Conservation (phyloP, 345 rosid species). For the Linum tenue region DNA sequence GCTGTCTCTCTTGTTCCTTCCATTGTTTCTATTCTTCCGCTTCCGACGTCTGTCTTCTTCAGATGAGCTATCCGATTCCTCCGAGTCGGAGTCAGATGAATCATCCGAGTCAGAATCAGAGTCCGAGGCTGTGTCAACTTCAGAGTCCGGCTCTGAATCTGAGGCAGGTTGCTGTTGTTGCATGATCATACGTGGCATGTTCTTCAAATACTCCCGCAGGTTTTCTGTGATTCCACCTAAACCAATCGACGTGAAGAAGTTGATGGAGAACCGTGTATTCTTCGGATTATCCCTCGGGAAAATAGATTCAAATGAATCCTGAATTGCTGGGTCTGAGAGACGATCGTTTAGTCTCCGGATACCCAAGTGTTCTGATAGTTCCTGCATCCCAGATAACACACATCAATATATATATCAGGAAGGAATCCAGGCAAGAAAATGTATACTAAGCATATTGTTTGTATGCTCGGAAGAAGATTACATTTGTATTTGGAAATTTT, state of each 20-base stretch:
- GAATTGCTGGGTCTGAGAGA: slow-evolving; percentile 61
- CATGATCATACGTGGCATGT: slow-evolving; percentile 92
- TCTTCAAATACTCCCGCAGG: slow-evolving; percentile 79
- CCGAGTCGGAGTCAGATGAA: slow-evolving; percentile 30
- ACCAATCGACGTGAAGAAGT: slow-evolving; percentile 92
- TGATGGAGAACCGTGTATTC: slow-evolving; percentile 80
- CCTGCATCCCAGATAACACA: slow-evolving; percentile 39
- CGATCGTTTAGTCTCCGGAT: slow-evolving; percentile 69
- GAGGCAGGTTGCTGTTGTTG: slow-evolving; percentile 58
- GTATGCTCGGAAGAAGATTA: too few species aligned
- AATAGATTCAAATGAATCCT: slow-evolving; percentile 69
- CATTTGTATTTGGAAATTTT: too few species aligned
- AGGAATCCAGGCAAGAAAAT: neutral
- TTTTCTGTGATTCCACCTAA: slow-evolving; percentile 96
- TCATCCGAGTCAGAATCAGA: slow-evolving; percentile 23
- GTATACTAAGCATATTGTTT: too few species aligned
- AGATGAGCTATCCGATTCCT: slow-evolving; percentile 16
- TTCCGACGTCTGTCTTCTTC: slow-evolving; percentile 16
- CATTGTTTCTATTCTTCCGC: neutral
- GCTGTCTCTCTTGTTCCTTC: slow-evolving; percentile 12
- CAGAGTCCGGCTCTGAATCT: slow-evolving; percentile 30
- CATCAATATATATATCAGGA: neutral
- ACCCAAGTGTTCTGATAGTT: slow-evolving; percentile 83
- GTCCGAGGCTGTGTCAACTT: slow-evolving; percentile 22
- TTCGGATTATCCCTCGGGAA: slow-evolving; percentile 88